Base-by-base conservation (phyloP, 192 early-diverging fungal species). In the Allomyces javanicus region DNA sequence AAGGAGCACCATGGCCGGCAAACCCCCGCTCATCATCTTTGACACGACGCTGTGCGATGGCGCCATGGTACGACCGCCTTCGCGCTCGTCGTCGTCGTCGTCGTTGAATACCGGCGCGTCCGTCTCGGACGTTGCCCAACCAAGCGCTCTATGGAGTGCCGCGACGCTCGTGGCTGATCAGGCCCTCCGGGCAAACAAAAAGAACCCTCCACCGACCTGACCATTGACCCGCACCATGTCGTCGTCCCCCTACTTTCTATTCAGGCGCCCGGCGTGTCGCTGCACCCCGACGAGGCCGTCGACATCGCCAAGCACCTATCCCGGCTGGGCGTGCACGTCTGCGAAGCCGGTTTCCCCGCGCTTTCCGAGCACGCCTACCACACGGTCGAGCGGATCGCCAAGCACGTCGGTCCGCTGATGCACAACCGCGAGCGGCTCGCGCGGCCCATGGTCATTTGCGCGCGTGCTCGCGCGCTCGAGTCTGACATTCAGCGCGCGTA, bases 31-130 rank as follows among this genome's bases (percentile, higher is more conserved):
- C 58, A 73, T 81, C 27, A 70, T 82, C 65, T 82, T 82, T 43
- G 80, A 82, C 69, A 82, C 80, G 25, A 82, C 80, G 43, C 74
- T 82, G 25, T 67, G 80, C 62, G 80, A 82, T 68, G 80, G 80
- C 44, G 80, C 80, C 66, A 75, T 75, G 76, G 76, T 77, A 65
- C 22, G 23, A 40, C 33, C 12, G n/a, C 25, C 3, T 21, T 40
- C 17, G 25, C 26, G 21, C 23, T 43, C 61, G 27, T 4, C 65
- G 17, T 58, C 45, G 24, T 9, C 25, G 14, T 23, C 11, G 58
- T 2, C 22, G 1, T 14, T 40, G 12, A 4, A 12, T 63, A 7
- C 43, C 6, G 22, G n/a, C 50, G 61, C 26, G 50, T 65, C 25
- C 65, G 12, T 17, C 22, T 3, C 7, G 14, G 14, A 0, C 21